Evolutionary conservation across 495 filamentous ascomycete genomes (phyloP).

Genomic region (Rostrohypoxylon terebratum): DNA sequence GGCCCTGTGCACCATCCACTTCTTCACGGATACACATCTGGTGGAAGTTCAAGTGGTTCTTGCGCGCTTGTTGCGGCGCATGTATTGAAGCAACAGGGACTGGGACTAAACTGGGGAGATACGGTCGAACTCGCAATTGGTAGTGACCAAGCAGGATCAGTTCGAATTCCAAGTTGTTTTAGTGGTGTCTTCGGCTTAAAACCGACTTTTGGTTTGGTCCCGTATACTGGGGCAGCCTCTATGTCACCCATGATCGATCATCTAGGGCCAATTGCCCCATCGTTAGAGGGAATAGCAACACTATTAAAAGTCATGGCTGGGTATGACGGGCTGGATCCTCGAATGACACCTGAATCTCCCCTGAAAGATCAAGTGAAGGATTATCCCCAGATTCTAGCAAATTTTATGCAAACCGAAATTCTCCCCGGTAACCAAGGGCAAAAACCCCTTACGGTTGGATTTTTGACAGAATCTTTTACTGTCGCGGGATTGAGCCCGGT

Average conservation of each 20-base stretch:
- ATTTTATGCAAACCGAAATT: conserved; percentile 7
- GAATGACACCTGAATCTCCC: conserved; percentile 50
- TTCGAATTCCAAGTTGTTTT: conserved; percentile 67
- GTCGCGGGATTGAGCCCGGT: not conserved
- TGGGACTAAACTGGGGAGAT: not conserved
- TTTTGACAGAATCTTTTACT: not conserved
- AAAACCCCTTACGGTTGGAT: not conserved
- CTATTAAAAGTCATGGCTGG: conserved; percentile 61
- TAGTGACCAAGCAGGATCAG: conserved; percentile 71
- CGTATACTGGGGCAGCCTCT: conserved; percentile 53
- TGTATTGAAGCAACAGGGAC: conserved; percentile 11
- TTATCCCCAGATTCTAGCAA: conserved; percentile 40
- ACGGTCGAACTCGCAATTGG: conserved; percentile 19
- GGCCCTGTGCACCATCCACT: conserved; percentile 25
- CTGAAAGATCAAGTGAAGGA: conserved; percentile 44
- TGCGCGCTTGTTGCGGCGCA: conserved; percentile 22
- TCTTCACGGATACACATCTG: conserved; percentile 20
- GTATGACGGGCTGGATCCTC: conserved; percentile 62
- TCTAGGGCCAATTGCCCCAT: conserved; percentile 56
- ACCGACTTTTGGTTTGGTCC: conserved; percentile 45
- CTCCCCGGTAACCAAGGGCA: not conserved
- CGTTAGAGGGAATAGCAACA: conserved; percentile 55
- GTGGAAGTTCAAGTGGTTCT: conserved; percentile 22
- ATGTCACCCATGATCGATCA: conserved; percentile 56
- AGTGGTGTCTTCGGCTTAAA: conserved; percentile 55